A percentile compares a stretch with the other conserved stretches of the same genome.
These are phyloP conservation scores for Nelumbo lutea DNA, from an alignment of 164 flowering plant genomes.

Conservation along the genomic window DNA sequence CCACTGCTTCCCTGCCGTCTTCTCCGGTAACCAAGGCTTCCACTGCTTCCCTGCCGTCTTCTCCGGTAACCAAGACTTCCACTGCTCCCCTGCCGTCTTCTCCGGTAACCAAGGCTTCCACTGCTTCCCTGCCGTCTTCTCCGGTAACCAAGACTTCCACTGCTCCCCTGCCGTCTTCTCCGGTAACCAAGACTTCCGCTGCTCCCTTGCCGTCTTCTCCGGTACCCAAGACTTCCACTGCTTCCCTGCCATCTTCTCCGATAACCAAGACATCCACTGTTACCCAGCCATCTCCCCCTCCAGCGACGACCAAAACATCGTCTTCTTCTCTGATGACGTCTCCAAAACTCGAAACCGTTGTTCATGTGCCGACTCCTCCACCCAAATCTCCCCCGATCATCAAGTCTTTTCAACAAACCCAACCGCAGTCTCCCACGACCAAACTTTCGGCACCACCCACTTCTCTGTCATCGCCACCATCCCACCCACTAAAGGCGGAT, in stretches of 20 bases:
- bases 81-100: too few species aligned
- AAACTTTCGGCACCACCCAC: slow-evolving; percentile 31
- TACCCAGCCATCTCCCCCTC: slow-evolving; percentile 1
- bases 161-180: neutral
- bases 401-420: slow-evolving; percentile 14
- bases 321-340: slow-evolving; percentile 12
- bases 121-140: slow-evolving; percentile 12
- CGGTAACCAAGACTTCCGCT: neutral
- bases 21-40: too few species aligned
- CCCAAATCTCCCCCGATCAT: slow-evolving; percentile 25
- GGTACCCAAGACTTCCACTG: slow-evolving; percentile 7
- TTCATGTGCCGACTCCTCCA: slow-evolving; percentile 4
- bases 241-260: neutral
- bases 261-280: neutral
- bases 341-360: slow-evolving; percentile 2
- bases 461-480: slow-evolving; percentile 44
- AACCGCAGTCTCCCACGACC: slow-evolving; percentile 26
- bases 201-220: slow-evolving; percentile 16
- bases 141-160: slow-evolving; percentile 12
- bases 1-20: too few species aligned
- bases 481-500: slow-evolving; percentile 11
- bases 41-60: too few species aligned
- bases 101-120: neutral
- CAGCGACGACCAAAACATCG: neutral
- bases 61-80: too few species aligned